Evolutionary conservation across 192 early-diverging fungal species (phyloP), one percentile per base, ranked within the genome.

Genomic region (Coemansia sp.): DNA sequence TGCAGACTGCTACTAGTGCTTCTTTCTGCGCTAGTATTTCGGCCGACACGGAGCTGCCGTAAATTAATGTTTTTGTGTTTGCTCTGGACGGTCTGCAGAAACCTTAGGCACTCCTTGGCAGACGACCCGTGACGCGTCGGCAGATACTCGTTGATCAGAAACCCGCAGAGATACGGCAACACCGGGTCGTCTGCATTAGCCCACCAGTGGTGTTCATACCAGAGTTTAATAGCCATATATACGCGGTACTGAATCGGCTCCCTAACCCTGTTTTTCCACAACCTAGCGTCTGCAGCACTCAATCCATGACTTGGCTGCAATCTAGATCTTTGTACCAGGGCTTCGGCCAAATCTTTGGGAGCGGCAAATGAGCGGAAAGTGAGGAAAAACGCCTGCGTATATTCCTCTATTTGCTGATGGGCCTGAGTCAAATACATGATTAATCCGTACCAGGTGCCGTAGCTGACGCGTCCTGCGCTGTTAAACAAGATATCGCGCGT

Each of bases 331-430:
- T 81, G 61, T 4, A 84, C 83, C 20, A 98, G 75, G 5, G 89
- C 73, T 3, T 78, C 70, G 7, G 92, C 76, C 41, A 97, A 83
- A 20, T 90, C 88, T 0, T 35, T 64, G 7, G 94, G 88, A 9
- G 81, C 86, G 20, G 90, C 91, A 68, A 97, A 97, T 2, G 91
- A 76, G 5, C 93, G 90, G 76, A 96, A 98, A 1, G 94, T 91
- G 32, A 95, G 83, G 51, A 97, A 87, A 71, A 98, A 98, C 0
- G 91, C 85, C 22, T 68, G 73, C 0, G 83, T 84, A 67, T 89
- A 96, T 7, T 85, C 70, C 3, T 87, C 66, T 2, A 61, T 62
- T 15, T 71, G 68, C 5, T 65, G 72, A 36, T 64, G 59, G 39
- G 66, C 92, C 90, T 79, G 86, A 66, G 70, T 76, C 61, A 84